phyloP scores from a whole-genome alignment of 768 basidiomycete species.

The Cytidiella melzeri region DNA sequence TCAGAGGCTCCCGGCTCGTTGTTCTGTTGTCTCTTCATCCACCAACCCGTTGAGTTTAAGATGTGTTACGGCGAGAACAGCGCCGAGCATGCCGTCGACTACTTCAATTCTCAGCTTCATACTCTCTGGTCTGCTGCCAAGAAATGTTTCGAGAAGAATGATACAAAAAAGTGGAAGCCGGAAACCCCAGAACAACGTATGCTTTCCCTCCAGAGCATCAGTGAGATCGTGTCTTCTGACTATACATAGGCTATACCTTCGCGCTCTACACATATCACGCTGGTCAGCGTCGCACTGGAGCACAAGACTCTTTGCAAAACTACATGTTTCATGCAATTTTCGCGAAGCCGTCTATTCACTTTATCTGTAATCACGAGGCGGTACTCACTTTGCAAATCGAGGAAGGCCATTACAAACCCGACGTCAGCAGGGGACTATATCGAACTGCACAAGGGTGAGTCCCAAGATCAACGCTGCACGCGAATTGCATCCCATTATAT shows the following conservation, averaged over 20 bases:
- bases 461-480: background rate
- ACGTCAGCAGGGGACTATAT: slow-evolving; percentile 12
- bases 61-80: slow-evolving; percentile 23
- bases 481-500: background rate
- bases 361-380: slow-evolving; percentile 28
- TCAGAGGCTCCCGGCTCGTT: no score
- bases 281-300: slow-evolving; percentile 7
- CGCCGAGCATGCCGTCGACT: slow-evolving; percentile 18
- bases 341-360: slow-evolving; percentile 22
- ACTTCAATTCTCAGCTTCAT: slow-evolving; percentile 21
- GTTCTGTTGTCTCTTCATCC: no score
- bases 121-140: slow-evolving; percentile 19
- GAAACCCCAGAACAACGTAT: slow-evolving; percentile 14
- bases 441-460: slow-evolving; percentile 9
- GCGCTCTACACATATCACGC: slow-evolving; percentile 15
- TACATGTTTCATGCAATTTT: slow-evolving; percentile 18
- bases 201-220: no score
- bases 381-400: slow-evolving; percentile 22
- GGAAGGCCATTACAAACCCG: slow-evolving; percentile 20
- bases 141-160: slow-evolving; percentile 14
- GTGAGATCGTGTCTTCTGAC: background rate
- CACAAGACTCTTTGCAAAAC: slow-evolving; percentile 7
- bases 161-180: slow-evolving; percentile 12
- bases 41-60: no score
- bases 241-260: slow-evolving; percentile 13